phyloP scores from a whole-genome alignment of 306 rosid genomes.

The Canavalia ensiformis region DNA sequence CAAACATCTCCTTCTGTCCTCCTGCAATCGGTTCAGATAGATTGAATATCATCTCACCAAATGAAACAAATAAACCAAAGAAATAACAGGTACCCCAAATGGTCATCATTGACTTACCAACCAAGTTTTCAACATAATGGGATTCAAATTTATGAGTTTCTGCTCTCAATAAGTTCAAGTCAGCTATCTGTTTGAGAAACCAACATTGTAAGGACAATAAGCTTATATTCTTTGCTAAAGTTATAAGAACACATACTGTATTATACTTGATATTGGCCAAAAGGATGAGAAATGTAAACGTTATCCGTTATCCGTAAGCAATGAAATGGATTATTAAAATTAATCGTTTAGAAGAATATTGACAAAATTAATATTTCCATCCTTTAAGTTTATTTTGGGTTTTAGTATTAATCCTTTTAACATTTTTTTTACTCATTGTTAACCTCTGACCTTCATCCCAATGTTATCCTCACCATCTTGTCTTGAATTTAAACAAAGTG shows the following conservation, averaged over 20 bases:
- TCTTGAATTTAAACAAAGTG: too few relatives aligned
- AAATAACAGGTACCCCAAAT: slow-evolving; percentile 6
- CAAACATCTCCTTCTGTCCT: slow-evolving; percentile 63
- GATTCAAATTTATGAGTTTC: slow-evolving; percentile 95
- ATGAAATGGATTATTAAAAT: background rate
- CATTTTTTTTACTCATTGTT: too few relatives aligned
- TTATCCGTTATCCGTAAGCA: background rate
- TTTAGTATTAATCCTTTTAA: too few relatives aligned
- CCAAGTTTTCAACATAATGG: slow-evolving; percentile 75
- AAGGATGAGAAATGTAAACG: background rate
- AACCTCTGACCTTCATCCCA: too few relatives aligned
- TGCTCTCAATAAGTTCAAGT: slow-evolving; percentile 75
- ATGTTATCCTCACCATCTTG: too few relatives aligned
- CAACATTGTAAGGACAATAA: slow-evolving; percentile 36
- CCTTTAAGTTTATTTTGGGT: too few relatives aligned
- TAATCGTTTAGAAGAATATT: too few relatives aligned
- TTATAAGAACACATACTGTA: background rate
- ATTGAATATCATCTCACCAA: slow-evolving; percentile 1
- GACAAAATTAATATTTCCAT: too few relatives aligned
- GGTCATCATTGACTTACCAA: slow-evolving; percentile 65
- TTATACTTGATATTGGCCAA: background rate
- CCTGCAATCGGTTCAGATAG: slow-evolving; percentile 64
- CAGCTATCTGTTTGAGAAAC: slow-evolving; percentile 72
- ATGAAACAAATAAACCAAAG: slow-evolving; percentile 16
- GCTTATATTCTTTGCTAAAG: background rate